Conservation (phyloP, 495 filamentous ascomycete genomes). For the Penicillium subrubescens region DNA sequence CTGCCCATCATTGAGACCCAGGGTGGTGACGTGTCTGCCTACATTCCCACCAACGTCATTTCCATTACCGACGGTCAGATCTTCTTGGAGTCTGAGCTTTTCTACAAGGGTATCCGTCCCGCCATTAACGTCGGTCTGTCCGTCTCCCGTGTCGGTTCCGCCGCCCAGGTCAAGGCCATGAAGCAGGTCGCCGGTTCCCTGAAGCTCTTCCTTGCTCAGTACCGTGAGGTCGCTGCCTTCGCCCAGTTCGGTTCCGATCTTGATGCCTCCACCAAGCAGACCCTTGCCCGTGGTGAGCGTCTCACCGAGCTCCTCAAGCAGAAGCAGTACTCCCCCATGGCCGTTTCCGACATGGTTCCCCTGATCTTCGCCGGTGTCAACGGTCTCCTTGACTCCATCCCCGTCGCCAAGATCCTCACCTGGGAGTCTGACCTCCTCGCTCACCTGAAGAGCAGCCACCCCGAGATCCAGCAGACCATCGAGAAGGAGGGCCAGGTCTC, state of each 20-base stretch:
- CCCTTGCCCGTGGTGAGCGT: slow-evolving; percentile 96
- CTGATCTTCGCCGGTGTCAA: slow-evolving; percentile 99
- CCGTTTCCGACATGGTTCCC: slow-evolving; percentile 99
- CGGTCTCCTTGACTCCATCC: slow-evolving; percentile 84
- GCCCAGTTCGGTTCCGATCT: slow-evolving; percentile 99
- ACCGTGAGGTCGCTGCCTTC: slow-evolving; percentile 99
- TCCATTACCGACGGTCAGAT: slow-evolving; percentile 99
- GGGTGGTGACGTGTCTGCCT: slow-evolving; percentile 99
- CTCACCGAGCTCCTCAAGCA: slow-evolving; percentile 99
- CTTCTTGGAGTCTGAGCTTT: slow-evolving; percentile 98
- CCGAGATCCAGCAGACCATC: slow-evolving; percentile 81
- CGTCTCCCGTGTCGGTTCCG: slow-evolving; percentile 98
- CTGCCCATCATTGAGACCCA: slow-evolving; percentile 99
- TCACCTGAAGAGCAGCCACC: slow-evolving; percentile 87
- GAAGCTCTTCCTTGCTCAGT: slow-evolving; percentile 99
- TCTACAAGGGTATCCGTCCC: slow-evolving; percentile 99
- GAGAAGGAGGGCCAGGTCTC: slow-evolving; percentile 94
- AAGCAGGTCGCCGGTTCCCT: slow-evolving; percentile 99
- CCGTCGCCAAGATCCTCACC: slow-evolving; percentile 80
- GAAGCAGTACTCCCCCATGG: slow-evolving; percentile 99
- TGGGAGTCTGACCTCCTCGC: slow-evolving; percentile 95
- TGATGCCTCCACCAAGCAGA: slow-evolving; percentile 98
- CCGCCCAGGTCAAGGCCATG: slow-evolving; percentile 99
- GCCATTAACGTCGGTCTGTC: slow-evolving; percentile 99
- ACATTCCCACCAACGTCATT: slow-evolving; percentile 99